phyloP scores from a whole-genome alignment of 1,139 yeast species.

The Hemisphaericaspora subhashii region DNA sequence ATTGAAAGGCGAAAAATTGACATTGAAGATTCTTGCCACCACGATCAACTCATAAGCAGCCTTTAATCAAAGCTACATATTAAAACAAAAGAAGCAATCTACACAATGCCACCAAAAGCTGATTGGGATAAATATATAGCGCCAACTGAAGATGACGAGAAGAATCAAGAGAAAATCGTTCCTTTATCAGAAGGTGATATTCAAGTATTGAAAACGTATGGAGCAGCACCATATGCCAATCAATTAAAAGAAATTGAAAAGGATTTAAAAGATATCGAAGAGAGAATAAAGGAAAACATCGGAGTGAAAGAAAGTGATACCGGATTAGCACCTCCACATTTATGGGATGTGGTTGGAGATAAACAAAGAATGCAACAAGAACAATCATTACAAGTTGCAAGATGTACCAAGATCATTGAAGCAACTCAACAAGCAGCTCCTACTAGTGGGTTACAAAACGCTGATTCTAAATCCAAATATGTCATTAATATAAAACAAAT shows the following conservation, averaged over 20 bases:
- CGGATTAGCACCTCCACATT: conserved; percentile 90
- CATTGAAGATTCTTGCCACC: conserved; percentile 3
- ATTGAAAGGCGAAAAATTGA: conserved; percentile 2
- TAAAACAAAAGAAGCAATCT: no score
- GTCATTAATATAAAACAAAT: conserved; percentile 96
- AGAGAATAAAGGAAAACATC: conserved; percentile 86
- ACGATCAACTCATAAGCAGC: conserved; percentile 1
- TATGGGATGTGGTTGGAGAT: conserved; percentile 98
- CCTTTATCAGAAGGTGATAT: conserved; percentile 96
- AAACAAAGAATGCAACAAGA: conserved; percentile 90
- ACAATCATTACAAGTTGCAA: conserved; percentile 95
- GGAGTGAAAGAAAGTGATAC: conserved; percentile 95
- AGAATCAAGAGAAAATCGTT: conserved; percentile 66
- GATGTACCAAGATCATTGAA: conserved; percentile 96
- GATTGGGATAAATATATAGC: conserved; percentile 98
- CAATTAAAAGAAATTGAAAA: conserved; percentile 78
- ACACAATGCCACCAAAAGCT: conserved; percentile 74
- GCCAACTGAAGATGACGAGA: conserved; percentile 69
- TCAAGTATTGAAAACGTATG: conserved; percentile 93
- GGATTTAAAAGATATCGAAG: conserved; percentile 80
- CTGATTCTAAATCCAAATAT: conserved; percentile 85
- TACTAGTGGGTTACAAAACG: conserved; percentile 48
- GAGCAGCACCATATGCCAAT: conserved; percentile 93
- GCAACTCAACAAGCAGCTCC: conserved; percentile 40
- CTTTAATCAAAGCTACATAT: no score